These are phyloP conservation scores for Agaricus blazei DNA, from an alignment of 768 basidiomycete genomes.

Conservation along the genomic window DNA sequence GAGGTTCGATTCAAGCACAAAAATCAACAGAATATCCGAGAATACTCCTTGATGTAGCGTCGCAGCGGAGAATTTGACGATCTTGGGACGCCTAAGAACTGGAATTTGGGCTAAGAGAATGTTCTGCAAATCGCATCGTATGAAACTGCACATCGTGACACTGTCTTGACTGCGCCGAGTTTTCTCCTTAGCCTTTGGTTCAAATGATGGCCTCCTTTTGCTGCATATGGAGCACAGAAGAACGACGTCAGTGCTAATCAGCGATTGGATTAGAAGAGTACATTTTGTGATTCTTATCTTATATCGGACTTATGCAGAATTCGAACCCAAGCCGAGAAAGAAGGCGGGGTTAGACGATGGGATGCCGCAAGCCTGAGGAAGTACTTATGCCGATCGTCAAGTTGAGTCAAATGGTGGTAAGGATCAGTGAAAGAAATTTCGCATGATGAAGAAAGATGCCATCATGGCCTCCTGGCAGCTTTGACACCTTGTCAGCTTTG, in stretches of 20 bases:
- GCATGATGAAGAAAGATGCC: not conserved
- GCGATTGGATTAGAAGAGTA: not conserved
- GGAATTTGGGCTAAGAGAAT: not conserved
- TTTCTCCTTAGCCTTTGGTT: constrained; percentile 7
- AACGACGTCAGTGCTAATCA: not conserved
- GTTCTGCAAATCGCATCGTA: not conserved
- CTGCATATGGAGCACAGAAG: too few species aligned
- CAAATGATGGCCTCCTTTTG: not conserved
- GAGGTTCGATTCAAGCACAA: not conserved
- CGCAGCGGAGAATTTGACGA: not conserved
- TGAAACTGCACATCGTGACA: not conserved
- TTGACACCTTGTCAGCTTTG: not conserved
- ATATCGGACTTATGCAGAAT: too few species aligned
- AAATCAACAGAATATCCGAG: constrained; percentile 7
- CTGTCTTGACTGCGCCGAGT: not conserved
- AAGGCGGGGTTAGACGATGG: too few species aligned
- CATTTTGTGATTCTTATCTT: too few species aligned
- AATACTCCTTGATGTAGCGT: constrained; percentile 1
- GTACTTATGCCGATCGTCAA: not conserved
- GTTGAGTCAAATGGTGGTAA: not conserved
- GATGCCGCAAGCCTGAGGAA: too few species aligned
- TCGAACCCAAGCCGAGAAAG: too few species aligned
- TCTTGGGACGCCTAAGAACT: not conserved
- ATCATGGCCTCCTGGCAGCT: constrained; percentile 6
- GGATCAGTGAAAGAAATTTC: not conserved